Base-by-base conservation (phyloP, 2,329 filamentous ascomycete genomes). In the Claviceps monticola region DNA sequence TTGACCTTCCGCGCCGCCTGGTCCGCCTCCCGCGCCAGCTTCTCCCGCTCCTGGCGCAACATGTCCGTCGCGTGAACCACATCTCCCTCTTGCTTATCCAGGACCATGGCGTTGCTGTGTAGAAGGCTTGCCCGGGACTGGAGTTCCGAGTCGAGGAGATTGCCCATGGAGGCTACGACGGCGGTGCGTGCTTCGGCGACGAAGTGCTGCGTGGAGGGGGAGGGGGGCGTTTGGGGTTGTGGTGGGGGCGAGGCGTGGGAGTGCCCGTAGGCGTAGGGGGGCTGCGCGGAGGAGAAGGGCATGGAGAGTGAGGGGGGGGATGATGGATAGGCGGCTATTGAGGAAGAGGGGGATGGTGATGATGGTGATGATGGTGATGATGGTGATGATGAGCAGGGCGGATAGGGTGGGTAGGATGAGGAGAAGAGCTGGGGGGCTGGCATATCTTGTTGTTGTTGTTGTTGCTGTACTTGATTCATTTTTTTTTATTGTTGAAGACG, bases 111-210 rank as follows among this genome's bases (percentile, higher is more conserved):
- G 67, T 89, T 89, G 51, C 72, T 66, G 70, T 91, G 86, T 49
- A 93, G 73, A 56, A 82, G 77, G 16, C 73, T 66, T 16, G 86
- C 86, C 55, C 86, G 83, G 53, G 76, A 75, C 57, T 80, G 77
- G 48, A 90, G 76, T 61, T 84, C 77, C 46, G 74, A 69, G 69
- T 88, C 83, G 57, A 89, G 74, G 59, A 82, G 78, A 64, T 84
- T 83, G 60, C 83, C 82, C 50, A 89, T 75, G 46, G 76, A 77
- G 21, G 80, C 80, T 37, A 82, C 71, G 50, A 84, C 71, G 8
- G 78, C 79, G 34, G 70, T 65, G 56, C 80, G 78, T 41, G 80
- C 79, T 61, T 81, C 74, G 48, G 72, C 65, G 19, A 81, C 71
- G 60, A 75, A 71, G 6, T 68, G 68, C 60, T 72, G 68, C 49